Percentiles rank a stretch among this genome's conserved stretches.
Conservation (phyloP, 768 basidiomycete genomes). For the Pholiota molesta region DNA sequence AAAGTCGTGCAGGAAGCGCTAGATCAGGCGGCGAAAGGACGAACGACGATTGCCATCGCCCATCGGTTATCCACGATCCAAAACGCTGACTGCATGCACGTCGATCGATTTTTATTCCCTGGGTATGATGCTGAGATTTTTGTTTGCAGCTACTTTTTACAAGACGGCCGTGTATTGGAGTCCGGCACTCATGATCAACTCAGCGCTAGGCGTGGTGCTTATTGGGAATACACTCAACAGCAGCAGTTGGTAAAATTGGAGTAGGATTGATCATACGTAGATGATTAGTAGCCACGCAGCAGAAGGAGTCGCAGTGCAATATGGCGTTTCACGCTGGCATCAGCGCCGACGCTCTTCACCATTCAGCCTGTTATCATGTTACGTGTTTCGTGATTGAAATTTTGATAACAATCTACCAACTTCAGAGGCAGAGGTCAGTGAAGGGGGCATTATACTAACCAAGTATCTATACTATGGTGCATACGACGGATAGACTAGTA, state of each 20-base stretch:
- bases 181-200: constrained; percentile 89
- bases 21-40: constrained; percentile 88
- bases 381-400: no score
- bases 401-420: no score
- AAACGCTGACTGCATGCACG: constrained; percentile 87
- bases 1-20: constrained; percentile 95
- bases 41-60: constrained; percentile 94
- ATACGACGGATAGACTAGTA: no score
- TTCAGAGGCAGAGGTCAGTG: no score
- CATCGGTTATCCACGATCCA: constrained; percentile 94
- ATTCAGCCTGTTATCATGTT: no score
- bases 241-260: constrained; percentile 37
- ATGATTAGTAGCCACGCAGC: no score
- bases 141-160: constrained; percentile 76
- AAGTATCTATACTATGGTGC: no score
- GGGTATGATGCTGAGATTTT: constrained; percentile 1
- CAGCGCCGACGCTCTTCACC: no score
- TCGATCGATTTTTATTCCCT: constrained; percentile 19
- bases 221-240: constrained; percentile 86
- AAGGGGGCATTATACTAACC: no score
- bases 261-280: background rate
- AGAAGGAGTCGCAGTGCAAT: no score
- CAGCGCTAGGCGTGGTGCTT: constrained; percentile 61
- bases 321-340: no score
- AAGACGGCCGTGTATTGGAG: constrained; percentile 85